Conservation (phyloP, 768 basidiomycete genomes). For the Boletus rex-veris region DNA sequence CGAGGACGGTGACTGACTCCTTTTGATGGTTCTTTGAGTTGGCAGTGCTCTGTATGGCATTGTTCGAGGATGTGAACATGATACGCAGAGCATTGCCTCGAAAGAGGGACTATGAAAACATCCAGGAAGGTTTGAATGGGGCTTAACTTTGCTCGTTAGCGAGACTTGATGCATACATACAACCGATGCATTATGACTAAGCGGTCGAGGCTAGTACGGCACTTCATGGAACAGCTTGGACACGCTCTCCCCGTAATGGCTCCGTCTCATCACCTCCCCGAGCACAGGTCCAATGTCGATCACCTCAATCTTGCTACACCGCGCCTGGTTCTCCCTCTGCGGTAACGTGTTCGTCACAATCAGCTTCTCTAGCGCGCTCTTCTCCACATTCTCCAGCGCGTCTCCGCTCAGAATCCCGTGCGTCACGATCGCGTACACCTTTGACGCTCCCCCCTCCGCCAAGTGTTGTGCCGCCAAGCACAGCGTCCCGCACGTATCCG, state of each 20-base stretch:
- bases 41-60: constrained; percentile 27
- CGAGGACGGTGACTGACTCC: constrained; percentile 64
- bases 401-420: constrained; percentile 94
- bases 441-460: constrained; percentile 80
- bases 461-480: constrained; percentile 88
- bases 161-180: neutral
- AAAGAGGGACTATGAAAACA: constrained; percentile 21
- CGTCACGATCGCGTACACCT: constrained; percentile 90
- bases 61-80: constrained; percentile 32
- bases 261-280: constrained; percentile 92
- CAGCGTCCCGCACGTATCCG: constrained; percentile 93
- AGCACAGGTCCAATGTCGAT: constrained; percentile 94
- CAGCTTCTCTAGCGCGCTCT: constrained; percentile 82
- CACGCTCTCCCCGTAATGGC: constrained; percentile 96
- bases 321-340: constrained; percentile 70
- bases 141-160: neutral
- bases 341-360: constrained; percentile 99
- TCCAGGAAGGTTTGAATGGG: neutral
- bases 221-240: constrained; percentile 88
- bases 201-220: constrained; percentile 54
- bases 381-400: constrained; percentile 70
- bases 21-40: constrained; percentile 35
- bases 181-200: constrained; percentile 11
- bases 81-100: constrained; percentile 34
- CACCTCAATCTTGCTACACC: constrained; percentile 81